Base-by-base conservation (phyloP, 148 eudicot genomes). In the Nyssa sinensis region DNA sequence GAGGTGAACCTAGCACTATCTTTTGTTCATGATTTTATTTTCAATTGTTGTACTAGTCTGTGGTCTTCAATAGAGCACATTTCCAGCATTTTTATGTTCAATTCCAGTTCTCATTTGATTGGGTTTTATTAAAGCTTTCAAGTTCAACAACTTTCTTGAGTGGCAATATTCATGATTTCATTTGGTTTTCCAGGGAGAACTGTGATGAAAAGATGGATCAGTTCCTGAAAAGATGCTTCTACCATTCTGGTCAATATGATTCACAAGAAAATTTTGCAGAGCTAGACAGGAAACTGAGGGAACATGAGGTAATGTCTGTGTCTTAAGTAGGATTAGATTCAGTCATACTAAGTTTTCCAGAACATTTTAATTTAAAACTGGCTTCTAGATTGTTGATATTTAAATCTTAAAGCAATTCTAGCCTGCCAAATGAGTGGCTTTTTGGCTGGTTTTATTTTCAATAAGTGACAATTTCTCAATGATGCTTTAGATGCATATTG, bases 241-340 rank as follows among this genome's bases (percentile, higher is more conserved):
- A 94, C 80, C 96, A 89, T 64, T 84, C 91, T 70, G 98, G 97
- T 71, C 94, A 89, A 74, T 94, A 94, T 69, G 92, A 94, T 83
- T 89, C 92, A 35, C 82, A 28, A 61, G 87, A 92, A 6, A 51
- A 86, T 77, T 92, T 94, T 70, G 74, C 81, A 1, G 88, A 86
- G 74, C 93, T 94, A 35, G 96, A 94, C 82, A 85, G 77, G 80
- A 90, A 86, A 74, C 94, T 94, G 61, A 83, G 74, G 82, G 87
- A 89, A 53, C 98, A 92, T 75, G 98, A 94, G 97, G 98, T 94
- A 86, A 41, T 30, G 5, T 8, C 64, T 7, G 61, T 51, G 24
- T 24, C 25, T 31, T 61, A 27, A 44, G 19, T 13, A 17, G 7
- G 25, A 55, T 55, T 41, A 23, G 35, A 33, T 14, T 23, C 49